These are phyloP conservation scores for Aciculosporium take DNA, from an alignment of 2,329 filamentous ascomycete species.

Conservation along the genomic window DNA sequence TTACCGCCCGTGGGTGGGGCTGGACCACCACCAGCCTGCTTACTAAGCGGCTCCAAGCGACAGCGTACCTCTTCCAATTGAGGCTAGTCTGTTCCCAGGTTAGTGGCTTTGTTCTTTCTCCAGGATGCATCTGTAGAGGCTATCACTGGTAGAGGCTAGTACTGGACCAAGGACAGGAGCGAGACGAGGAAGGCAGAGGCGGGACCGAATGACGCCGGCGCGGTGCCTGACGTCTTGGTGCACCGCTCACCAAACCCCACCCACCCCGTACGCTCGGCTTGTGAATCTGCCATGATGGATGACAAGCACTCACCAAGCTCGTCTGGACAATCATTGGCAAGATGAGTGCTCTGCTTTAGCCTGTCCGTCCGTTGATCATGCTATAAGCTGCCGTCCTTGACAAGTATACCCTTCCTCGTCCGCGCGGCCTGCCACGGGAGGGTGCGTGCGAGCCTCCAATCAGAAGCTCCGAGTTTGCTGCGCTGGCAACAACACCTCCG, in stretches of 20 bases:
- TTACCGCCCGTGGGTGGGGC: no score
- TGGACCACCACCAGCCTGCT: no score
- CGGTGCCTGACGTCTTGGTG: conserved; percentile 7
- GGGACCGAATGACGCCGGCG: background rate
- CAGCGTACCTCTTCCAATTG: background rate
- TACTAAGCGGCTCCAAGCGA: conserved; percentile 8
- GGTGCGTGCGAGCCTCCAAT: background rate
- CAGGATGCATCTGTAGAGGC: no score
- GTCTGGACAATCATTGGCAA: background rate
- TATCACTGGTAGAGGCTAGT: no score
- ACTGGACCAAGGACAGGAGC: background rate
- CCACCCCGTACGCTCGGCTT: conserved; percentile 3
- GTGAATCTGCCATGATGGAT: background rate
- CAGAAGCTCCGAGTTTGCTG: conserved; percentile 1
- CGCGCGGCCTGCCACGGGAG: background rate
- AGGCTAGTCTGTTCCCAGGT: conserved; percentile 3
- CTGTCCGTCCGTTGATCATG: background rate
- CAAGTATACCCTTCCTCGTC: background rate
- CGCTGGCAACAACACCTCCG: conserved; percentile 1
- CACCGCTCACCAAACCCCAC: background rate
- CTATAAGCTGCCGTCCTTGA: background rate
- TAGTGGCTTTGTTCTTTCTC: background rate
- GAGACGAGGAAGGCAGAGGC: background rate
- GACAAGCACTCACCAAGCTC: background rate
- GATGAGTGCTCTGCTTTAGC: background rate